Conservation (phyloP, 2,329 filamentous ascomycete species). For the Cercospora sesami region DNA sequence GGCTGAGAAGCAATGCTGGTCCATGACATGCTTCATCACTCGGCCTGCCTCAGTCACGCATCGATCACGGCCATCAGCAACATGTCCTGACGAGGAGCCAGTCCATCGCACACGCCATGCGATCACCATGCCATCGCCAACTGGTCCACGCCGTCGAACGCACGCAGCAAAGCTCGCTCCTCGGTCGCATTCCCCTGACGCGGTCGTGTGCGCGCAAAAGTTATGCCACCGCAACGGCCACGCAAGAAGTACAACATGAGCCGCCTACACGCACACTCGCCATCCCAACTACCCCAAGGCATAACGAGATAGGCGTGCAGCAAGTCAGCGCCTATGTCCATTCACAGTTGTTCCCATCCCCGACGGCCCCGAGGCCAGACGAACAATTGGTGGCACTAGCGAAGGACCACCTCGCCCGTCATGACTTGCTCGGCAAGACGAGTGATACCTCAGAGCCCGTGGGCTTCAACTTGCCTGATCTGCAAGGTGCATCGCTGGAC, state of each 20-base stretch:
- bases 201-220: constrained; percentile 32
- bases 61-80: constrained; percentile 1
- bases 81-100: constrained; percentile 2
- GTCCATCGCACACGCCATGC: constrained; percentile 30
- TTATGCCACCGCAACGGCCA: constrained; percentile 27
- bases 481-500: constrained; percentile 80
- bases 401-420: constrained; percentile 75
- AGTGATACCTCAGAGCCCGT: constrained; percentile 73
- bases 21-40: constrained; percentile 6
- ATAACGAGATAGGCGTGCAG: constrained; percentile 92
- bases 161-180: constrained; percentile 41
- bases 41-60: constrained; percentile 13
- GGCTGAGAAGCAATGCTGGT: constrained; percentile 1
- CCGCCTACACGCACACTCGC: constrained; percentile 27
- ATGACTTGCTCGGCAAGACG: constrained; percentile 88
- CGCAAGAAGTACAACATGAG: constrained; percentile 8
- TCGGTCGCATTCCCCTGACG: constrained; percentile 35
- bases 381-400: constrained; percentile 76
- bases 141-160: constrained; percentile 36
- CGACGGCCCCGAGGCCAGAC: constrained; percentile 64
- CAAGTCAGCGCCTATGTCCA: constrained; percentile 84
- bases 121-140: constrained; percentile 37
- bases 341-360: constrained; percentile 71
- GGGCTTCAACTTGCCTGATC: constrained; percentile 76
- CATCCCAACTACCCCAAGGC: constrained; percentile 60